Conservation (phyloP, 1,284 basidiomycete species). For the Malassezia yamatoensis region DNA sequence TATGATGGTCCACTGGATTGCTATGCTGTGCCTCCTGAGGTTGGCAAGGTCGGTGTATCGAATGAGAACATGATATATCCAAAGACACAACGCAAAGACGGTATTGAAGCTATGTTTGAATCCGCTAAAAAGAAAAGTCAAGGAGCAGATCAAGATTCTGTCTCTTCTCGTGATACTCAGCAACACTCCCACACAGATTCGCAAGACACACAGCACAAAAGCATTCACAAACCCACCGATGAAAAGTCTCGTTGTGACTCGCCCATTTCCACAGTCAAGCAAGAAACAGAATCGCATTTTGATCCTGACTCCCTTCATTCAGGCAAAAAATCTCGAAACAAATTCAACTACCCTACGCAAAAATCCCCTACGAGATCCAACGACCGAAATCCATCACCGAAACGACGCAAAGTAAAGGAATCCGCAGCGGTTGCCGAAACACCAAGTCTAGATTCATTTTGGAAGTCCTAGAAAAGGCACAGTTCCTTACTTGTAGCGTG, state of each 20-base stretch:
- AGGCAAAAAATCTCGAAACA: too few relatives aligned
- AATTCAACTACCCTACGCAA: too few relatives aligned
- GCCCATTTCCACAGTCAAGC: too few relatives aligned
- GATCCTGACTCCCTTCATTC: too few relatives aligned
- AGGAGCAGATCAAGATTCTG: background rate
- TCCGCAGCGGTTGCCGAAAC: background rate
- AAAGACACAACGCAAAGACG: constrained; percentile 67
- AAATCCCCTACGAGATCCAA: too few relatives aligned
- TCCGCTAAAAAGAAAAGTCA: constrained; percentile 17
- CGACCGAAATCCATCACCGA: background rate
- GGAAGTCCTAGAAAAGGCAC: background rate
- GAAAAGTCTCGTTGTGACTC: too few relatives aligned
- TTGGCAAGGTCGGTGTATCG: constrained; percentile 79
- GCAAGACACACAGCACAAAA: too few relatives aligned
- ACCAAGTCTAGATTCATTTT: constrained; percentile 7
- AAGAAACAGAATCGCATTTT: too few relatives aligned
- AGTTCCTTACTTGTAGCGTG: constrained; percentile 11
- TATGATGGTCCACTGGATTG: constrained; percentile 58
- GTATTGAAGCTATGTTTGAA: constrained; percentile 78
- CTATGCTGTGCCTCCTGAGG: constrained; percentile 81
- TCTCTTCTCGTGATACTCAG: too few relatives aligned
- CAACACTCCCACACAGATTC: too few relatives aligned
- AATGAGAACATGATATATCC: constrained; percentile 73
- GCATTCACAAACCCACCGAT: too few relatives aligned
- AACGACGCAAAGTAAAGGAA: background rate